Evolutionary conservation across 495 filamentous ascomycete species (phyloP).

Genomic region (Podospora anserina): DNA sequence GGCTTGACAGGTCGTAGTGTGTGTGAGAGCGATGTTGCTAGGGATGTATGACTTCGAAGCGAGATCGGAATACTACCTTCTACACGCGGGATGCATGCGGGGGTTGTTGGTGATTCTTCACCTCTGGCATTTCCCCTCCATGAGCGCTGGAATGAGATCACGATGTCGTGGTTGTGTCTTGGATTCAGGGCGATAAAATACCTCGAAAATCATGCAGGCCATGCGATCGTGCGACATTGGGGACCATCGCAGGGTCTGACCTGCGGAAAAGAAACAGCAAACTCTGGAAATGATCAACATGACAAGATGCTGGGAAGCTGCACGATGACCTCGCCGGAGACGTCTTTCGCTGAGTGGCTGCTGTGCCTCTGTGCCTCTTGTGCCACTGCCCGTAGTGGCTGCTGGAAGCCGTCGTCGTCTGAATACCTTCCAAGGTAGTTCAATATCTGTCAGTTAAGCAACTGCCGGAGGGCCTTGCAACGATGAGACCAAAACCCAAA

Average conservation of each 20-base stretch:
- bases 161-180: neutral
- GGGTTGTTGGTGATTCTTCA: neutral
- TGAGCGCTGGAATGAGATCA: neutral
- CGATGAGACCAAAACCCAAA: neutral
- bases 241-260: neutral
- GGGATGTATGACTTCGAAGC: neutral
- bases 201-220: neutral
- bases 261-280: neutral
- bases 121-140: neutral
- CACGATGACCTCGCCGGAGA: constrained; percentile 22
- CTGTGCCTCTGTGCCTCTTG: neutral
- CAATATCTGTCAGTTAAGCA: neutral
- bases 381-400: neutral
- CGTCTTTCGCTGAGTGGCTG: neutral
- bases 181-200: neutral
- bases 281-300: neutral
- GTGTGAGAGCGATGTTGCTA: neutral
- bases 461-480: no score
- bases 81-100: neutral
- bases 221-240: neutral
- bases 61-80: neutral
- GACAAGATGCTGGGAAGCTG: constrained; percentile 4
- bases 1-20: neutral
- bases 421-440: neutral
- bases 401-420: constrained; percentile 5